Evolutionary conservation across 306 rosid genomes (phyloP), one percentile per base, ranked within the genome.

Genomic region (Dalbergia cultrata): DNA sequence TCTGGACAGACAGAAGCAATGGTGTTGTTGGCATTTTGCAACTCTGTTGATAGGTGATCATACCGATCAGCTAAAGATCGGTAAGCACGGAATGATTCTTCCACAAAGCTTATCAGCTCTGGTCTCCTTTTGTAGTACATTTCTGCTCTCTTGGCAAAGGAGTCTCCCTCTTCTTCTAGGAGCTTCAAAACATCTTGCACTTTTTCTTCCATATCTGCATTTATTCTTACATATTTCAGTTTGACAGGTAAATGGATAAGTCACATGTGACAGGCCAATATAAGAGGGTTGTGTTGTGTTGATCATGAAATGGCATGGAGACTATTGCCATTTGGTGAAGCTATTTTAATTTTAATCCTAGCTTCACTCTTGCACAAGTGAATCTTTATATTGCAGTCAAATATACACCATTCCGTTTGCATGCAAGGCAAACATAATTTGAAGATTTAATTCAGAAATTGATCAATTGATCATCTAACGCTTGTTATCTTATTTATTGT

Each of bases 51-150:
- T 78, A 94, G 79, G 82, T 91, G 94, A 60, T 94, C 98, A n/a
- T 94, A 94, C 50, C 98, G 79, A 76, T 94, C 98, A 14, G 98
- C 98, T 72, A 94, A 82, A 57, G 97, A 87, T 75, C 95, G 86
- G 77, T 94, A 94, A 56, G 92, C 92, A 45, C 89, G 84, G 72
- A 89, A 91, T 10, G 92, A 76, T 81, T 94, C 98, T 76, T 94
- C 97, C 75, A 94, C 97, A 53, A 90, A 94, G 80, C 17, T 77
- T 70, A 94, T 90, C 79, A 94, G 78, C 75, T 94, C 98, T 17
- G 97, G 98, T 76, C 98, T 90, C 75, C 87, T 90, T 72, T 90
- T 94, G 80, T 87, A 94, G 80, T 91, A 94, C 98, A 94, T 94
- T 85, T 94, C 93, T 82, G 98, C 98, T 76, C 95, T 91, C 88